A percentile compares a stretch with the other conserved stretches of the same genome.
Conservation (phyloP, 495 filamentous ascomycete genomes). For the Neurospora sp. region DNA sequence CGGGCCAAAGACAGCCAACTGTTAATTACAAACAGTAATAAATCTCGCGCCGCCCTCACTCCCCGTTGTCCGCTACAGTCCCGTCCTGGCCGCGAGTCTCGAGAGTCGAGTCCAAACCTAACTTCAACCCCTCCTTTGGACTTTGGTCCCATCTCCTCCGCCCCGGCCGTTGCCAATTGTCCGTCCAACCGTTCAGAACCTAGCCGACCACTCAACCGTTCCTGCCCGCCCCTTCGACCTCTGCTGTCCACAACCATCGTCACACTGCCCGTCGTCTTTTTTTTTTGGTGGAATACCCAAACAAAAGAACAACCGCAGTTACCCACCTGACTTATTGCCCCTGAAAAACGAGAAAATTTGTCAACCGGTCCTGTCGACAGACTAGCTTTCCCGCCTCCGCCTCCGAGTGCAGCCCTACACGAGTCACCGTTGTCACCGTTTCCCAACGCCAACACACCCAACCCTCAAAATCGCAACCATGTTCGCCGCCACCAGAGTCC, state of each 20-base stretch:
- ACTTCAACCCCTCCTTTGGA: not conserved
- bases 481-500: slow-evolving; percentile 50
- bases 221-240: not conserved
- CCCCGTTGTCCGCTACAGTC: not conserved
- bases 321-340: not conserved
- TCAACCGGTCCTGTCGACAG: not conserved
- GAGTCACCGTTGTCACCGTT: not conserved
- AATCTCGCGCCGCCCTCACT: not conserved
- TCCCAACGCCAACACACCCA: not conserved
- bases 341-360: not conserved
- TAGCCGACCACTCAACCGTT: not conserved
- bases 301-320: not conserved
- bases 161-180: not conserved
- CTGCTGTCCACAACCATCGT: not conserved
- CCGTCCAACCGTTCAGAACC: not conserved
- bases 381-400: not conserved
- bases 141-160: not conserved
- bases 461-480: slow-evolving; percentile 28
- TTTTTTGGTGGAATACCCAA: not conserved
- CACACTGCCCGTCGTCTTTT: not conserved
- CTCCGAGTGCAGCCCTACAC: not conserved
- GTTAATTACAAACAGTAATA: not conserved
- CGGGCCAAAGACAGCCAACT: not conserved
- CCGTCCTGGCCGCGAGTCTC: not conserved
- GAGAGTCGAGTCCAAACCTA: not conserved